A percentile compares a stretch with the other conserved stretches of the same genome.
Conservation (phyloP, 345 rosid genomes). For the Theobroma cacao region DNA sequence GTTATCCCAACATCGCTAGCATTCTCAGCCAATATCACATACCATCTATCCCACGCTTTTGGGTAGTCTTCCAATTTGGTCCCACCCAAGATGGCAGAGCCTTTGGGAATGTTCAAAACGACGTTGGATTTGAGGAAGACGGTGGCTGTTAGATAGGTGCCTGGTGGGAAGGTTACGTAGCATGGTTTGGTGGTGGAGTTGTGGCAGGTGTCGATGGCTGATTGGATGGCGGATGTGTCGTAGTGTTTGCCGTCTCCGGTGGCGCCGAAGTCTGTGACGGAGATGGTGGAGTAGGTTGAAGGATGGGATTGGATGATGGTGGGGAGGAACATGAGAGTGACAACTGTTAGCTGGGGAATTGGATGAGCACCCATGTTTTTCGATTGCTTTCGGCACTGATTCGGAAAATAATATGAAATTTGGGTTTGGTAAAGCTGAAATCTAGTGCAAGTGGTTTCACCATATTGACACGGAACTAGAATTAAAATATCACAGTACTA, state of each 20-base stretch:
- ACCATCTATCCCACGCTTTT: slow-evolving; percentile 54
- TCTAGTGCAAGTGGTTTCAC: too few relatives aligned
- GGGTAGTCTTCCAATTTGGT: slow-evolving; percentile 65
- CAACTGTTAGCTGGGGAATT: not conserved
- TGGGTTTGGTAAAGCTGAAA: not conserved
- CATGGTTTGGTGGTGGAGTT: slow-evolving; percentile 38
- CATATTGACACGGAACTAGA: too few relatives aligned
- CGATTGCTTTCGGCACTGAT: not conserved
- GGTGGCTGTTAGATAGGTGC: slow-evolving; percentile 78
- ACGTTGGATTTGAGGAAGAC: slow-evolving; percentile 63
- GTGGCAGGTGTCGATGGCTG: slow-evolving; percentile 66
- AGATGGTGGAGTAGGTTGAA: slow-evolving; percentile 33
- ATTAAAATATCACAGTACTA: too few relatives aligned
- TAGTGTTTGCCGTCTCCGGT: slow-evolving; percentile 70
- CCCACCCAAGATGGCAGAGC: slow-evolving; percentile 73
- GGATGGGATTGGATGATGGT: slow-evolving; percentile 31
- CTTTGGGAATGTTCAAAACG: slow-evolving; percentile 52
- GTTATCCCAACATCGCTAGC: slow-evolving; percentile 79
- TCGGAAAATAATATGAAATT: not conserved
- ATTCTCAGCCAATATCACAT: slow-evolving; percentile 75
- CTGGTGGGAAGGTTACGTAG: slow-evolving; percentile 68
- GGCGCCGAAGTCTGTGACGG: slow-evolving; percentile 79
- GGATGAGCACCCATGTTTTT: not conserved
- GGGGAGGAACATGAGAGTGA: not conserved
- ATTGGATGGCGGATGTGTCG: slow-evolving; percentile 75